phyloP scores from a whole-genome alignment of 805 yeast species.

The Metahyphopichia silvanorum region DNA sequence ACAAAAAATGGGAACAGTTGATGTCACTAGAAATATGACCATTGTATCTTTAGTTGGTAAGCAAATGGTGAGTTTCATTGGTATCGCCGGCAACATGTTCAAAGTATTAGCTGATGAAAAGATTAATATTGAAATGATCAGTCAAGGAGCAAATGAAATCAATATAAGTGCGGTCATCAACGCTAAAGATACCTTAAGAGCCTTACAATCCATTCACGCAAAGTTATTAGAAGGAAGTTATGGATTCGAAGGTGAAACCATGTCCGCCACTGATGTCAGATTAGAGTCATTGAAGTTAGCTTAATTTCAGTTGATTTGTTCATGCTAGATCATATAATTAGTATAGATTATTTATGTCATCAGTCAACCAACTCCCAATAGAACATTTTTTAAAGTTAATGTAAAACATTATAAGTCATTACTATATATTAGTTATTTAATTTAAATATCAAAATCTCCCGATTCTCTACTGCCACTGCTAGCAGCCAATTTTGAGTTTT shows the following conservation, averaged over 20 bases:
- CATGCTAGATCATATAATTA: too few species aligned
- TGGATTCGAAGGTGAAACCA: constrained; percentile 17
- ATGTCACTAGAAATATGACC: constrained; percentile 81
- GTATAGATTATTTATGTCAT: not conserved
- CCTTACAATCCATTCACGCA: constrained; percentile 81
- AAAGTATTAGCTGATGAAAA: constrained; percentile 87
- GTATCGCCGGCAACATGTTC: constrained; percentile 97
- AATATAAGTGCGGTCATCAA: constrained; percentile 94
- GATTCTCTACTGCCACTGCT: constrained; percentile 20
- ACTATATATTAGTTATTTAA: too few species aligned
- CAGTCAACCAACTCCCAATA: not conserved
- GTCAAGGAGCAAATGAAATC: constrained; percentile 97
- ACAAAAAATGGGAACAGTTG: constrained; percentile 80
- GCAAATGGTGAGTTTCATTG: constrained; percentile 94
- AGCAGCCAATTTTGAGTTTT: constrained; percentile 17
- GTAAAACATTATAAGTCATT: not conserved
- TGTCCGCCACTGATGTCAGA: constrained; percentile 28
- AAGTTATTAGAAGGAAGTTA: constrained; percentile 54
- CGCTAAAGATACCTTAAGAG: constrained; percentile 77
- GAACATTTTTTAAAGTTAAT: too few species aligned
- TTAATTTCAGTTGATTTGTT: not conserved
- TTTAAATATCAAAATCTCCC: constrained; percentile 30
- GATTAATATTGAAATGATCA: constrained; percentile 95
- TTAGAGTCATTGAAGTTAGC: constrained; percentile 24
- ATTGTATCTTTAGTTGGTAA: constrained; percentile 94